Conservation (phyloP, 1,284 basidiomycete genomes). For the Apiotrichum laibachii region DNA sequence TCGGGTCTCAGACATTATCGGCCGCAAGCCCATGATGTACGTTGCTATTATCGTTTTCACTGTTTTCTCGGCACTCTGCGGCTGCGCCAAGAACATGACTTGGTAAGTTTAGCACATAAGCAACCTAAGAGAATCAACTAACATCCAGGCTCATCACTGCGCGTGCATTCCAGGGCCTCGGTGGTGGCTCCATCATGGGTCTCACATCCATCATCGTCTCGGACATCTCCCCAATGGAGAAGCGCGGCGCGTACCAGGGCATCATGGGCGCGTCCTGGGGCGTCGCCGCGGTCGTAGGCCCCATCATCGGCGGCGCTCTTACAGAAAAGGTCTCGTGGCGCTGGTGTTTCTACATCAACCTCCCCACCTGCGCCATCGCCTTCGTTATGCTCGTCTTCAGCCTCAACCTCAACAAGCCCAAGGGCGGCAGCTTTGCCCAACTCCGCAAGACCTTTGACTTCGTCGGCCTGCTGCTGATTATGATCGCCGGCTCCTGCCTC, state of each 20-base stretch:
- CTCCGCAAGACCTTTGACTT: slow-evolving; percentile 47
- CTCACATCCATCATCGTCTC: slow-evolving; percentile 23
- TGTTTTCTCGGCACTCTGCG: slow-evolving; percentile 42
- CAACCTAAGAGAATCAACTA: not conserved
- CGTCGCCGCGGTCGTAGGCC: slow-evolving; percentile 51
- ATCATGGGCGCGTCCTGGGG: slow-evolving; percentile 52
- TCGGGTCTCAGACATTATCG: slow-evolving; percentile 43
- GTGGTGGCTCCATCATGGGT: slow-evolving; percentile 44
- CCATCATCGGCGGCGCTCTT: slow-evolving; percentile 48
- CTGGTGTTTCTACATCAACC: slow-evolving; percentile 37
- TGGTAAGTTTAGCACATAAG: slow-evolving; percentile 11
- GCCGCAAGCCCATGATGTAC: slow-evolving; percentile 46
- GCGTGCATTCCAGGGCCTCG: slow-evolving; percentile 44
- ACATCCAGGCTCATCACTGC: slow-evolving; percentile 31
- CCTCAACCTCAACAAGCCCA: slow-evolving; percentile 67
- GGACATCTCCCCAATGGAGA: slow-evolving; percentile 44
- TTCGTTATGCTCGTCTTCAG: slow-evolving; percentile 69
- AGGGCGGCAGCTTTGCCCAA: slow-evolving; percentile 16
- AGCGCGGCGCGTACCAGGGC: slow-evolving; percentile 51
- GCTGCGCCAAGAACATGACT: slow-evolving; percentile 40
- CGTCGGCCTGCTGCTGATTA: slow-evolving; percentile 57
- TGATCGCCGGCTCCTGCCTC: slow-evolving; percentile 68
- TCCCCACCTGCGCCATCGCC: slow-evolving; percentile 57
- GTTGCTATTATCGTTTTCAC: slow-evolving; percentile 41
- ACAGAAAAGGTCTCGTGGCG: slow-evolving; percentile 37